A percentile compares a stretch with the other conserved stretches of the same genome.
Conservation (phyloP, 129 eudicot species). For the Chrysanthemum makinoi region DNA sequence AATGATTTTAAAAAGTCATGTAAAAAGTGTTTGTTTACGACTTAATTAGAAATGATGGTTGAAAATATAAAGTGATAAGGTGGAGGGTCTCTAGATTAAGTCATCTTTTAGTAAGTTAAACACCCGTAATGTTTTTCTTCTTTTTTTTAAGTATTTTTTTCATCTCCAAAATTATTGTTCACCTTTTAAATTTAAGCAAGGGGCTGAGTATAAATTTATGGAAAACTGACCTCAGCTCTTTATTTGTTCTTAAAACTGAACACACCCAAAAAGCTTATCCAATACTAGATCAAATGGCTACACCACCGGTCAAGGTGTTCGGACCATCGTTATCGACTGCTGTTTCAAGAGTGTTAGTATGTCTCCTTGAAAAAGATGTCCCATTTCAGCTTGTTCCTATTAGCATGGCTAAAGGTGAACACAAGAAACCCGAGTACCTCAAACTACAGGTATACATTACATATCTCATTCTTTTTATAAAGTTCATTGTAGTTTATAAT, state of each 20-base stretch:
- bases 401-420: constrained; percentile 66
- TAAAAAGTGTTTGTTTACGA: too few species aligned
- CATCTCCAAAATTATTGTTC: too few species aligned
- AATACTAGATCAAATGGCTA: constrained; percentile 40
- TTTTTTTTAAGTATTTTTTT: too few species aligned
- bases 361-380: constrained; percentile 65
- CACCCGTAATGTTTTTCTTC: too few species aligned
- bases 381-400: constrained; percentile 56
- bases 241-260: background rate
- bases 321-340: constrained; percentile 73
- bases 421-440: constrained; percentile 63
- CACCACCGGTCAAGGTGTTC: constrained; percentile 59
- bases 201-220: too few species aligned
- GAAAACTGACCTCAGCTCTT: background rate
- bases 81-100: too few species aligned
- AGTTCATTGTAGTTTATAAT: background rate
- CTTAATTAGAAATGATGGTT: too few species aligned
- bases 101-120: too few species aligned
- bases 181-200: too few species aligned
- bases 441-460: constrained; percentile 45
- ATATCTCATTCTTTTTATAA: background rate
- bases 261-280: constrained; percentile 19
- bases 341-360: constrained; percentile 59
- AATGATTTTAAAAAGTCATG: too few species aligned
- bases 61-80: too few species aligned